Evolutionary conservation across 805 yeast species (phyloP).

Genomic region (Pichia exigua): DNA sequence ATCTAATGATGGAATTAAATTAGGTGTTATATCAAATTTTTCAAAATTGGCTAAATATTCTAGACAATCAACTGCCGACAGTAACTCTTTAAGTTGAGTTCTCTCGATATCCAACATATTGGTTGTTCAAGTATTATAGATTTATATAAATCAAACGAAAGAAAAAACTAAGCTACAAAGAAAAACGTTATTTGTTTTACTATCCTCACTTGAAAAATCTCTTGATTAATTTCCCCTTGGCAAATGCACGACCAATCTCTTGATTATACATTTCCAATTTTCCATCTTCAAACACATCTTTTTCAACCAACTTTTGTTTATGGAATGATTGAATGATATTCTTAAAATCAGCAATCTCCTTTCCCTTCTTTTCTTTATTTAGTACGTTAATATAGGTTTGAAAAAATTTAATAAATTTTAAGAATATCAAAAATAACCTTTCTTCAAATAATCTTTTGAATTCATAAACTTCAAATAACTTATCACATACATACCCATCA

Average conservation of each 20-base stretch:
- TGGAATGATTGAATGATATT: neutral
- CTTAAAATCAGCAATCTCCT: neutral
- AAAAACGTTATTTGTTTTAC: no score
- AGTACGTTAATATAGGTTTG: neutral
- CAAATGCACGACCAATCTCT: neutral
- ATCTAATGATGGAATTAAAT: slow-evolving; percentile 54
- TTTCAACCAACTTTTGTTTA: neutral
- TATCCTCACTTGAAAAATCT: slow-evolving; percentile 2
- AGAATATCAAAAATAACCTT: neutral
- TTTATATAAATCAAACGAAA: neutral
- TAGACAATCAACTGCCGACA: slow-evolving; percentile 21
- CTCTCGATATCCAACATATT: slow-evolving; percentile 6
- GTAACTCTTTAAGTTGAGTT: slow-evolving; percentile 1
- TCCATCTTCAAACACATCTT: neutral
- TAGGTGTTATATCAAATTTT: slow-evolving; percentile 49
- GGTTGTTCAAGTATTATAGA: no score
- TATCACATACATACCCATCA: neutral
- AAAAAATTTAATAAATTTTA: slow-evolving; percentile 1
- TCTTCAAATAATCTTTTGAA: slow-evolving; percentile 1
- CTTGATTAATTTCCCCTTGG: neutral
- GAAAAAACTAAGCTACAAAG: neutral
- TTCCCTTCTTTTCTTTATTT: neutral
- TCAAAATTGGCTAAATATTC: slow-evolving; percentile 21
- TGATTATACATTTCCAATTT: slow-evolving; percentile 1
- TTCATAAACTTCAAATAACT: neutral